phyloP scores from a whole-genome alignment of 345 rosid genomes.

The Salix dunnii region DNA sequence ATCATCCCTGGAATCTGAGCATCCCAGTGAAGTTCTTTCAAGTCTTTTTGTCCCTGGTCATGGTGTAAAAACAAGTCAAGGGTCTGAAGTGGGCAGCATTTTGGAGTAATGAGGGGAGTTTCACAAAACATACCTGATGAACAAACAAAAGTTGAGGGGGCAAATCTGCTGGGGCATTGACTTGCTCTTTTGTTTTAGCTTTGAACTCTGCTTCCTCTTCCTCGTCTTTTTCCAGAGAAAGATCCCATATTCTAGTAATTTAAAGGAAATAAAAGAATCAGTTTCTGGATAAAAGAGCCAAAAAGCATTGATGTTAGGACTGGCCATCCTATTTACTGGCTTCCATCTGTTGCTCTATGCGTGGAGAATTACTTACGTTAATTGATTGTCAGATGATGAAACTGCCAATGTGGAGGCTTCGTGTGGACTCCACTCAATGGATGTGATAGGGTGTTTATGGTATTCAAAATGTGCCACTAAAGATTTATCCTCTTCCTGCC shows the following conservation, averaged over 20 bases:
- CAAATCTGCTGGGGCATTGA: conserved; percentile 73
- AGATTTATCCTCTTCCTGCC: conserved; percentile 61
- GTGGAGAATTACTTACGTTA: conserved; percentile 53
- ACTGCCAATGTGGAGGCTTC: conserved; percentile 87
- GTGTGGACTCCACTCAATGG: conserved; percentile 91
- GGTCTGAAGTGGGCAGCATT: background rate
- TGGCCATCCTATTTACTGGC: background rate
- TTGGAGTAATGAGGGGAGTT: background rate
- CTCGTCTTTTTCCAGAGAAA: conserved; percentile 86
- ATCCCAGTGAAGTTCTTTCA: conserved; percentile 98
- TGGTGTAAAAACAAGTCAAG: background rate
- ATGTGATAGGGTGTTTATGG: conserved; percentile 84
- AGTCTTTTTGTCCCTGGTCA: conserved; percentile 83
- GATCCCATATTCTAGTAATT: conserved; percentile 81
- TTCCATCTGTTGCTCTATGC: background rate
- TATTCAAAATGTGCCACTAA: conserved; percentile 88
- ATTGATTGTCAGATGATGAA: conserved; percentile 80
- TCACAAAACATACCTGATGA: conserved; percentile 62
- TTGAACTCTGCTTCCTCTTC: conserved; percentile 94
- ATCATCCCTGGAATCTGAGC: conserved; percentile 88
- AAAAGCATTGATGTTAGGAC: background rate
- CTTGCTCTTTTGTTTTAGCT: conserved; percentile 76
- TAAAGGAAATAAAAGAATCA: conserved; percentile 3
- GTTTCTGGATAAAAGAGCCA: background rate
- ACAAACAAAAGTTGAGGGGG: conserved; percentile 97